phyloP scores from a whole-genome alignment of 176 grass and related monocot genomes.

The Bothriochloa decipiens region DNA sequence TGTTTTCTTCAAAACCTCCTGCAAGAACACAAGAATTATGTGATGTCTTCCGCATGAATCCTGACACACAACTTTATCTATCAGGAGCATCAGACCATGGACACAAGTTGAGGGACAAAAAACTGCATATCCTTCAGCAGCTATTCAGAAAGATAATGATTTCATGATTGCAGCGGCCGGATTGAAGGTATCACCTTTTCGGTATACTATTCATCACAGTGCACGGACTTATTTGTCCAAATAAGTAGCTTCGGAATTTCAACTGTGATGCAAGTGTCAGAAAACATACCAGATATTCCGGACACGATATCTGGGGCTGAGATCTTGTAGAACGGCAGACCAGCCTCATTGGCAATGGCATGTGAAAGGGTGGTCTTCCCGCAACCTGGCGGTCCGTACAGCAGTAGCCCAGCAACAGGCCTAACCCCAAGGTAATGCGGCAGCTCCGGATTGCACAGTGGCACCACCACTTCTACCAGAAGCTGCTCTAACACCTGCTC shows the following conservation, averaged over 20 bases:
- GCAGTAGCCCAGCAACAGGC: slow-evolving; percentile 69
- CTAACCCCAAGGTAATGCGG: slow-evolving; percentile 65
- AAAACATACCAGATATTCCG: slow-evolving; percentile 56
- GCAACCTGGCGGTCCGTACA: slow-evolving; percentile 81
- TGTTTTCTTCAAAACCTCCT: too few relatives aligned
- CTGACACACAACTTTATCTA: background rate
- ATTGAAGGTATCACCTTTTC: too few relatives aligned
- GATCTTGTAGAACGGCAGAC: slow-evolving; percentile 91
- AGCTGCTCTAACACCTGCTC: slow-evolving; percentile 61
- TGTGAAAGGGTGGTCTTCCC: slow-evolving; percentile 90
- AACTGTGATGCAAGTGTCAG: background rate
- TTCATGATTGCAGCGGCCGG: too few relatives aligned
- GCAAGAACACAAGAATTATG: background rate
- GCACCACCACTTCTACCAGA: slow-evolving; percentile 85
- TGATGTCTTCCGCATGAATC: background rate
- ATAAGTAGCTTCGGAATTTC: background rate
- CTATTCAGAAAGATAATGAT: too few relatives aligned
- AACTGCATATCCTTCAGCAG: too few relatives aligned
- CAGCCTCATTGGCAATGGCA: slow-evolving; percentile 83
- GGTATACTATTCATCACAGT: too few relatives aligned
- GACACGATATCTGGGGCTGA: slow-evolving; percentile 79
- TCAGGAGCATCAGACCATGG: too few relatives aligned
- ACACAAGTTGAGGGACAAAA: too few relatives aligned
- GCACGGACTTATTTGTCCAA: too few relatives aligned
- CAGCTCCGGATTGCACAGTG: slow-evolving; percentile 71